A percentile compares a stretch with the other conserved stretches of the same genome.
phyloP scores from a whole-genome alignment of 495 filamentous ascomycete genomes.

The Penicillium bialowiezense region DNA sequence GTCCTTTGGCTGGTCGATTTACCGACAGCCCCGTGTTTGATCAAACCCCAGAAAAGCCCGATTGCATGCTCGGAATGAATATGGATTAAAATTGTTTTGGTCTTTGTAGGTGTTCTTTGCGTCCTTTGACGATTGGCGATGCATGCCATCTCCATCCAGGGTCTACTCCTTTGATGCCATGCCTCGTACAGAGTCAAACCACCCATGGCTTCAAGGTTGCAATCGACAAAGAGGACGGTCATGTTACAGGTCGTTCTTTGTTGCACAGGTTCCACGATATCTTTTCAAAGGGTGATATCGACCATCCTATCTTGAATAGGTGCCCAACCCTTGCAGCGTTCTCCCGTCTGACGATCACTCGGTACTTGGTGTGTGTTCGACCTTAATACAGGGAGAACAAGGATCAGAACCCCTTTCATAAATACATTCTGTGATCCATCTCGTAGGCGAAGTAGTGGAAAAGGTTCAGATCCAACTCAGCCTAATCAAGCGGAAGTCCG shows the following conservation, averaged over 20 bases:
- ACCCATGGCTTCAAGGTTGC: not conserved
- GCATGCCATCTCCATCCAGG: not conserved
- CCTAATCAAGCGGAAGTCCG: too few relatives aligned
- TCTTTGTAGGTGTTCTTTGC: not conserved
- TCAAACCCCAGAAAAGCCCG: constrained; percentile 7
- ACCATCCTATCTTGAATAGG: not conserved
- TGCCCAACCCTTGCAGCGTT: constrained; percentile 3
- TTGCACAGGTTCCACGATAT: not conserved
- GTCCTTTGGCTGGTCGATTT: constrained; percentile 29
- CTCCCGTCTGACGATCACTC: not conserved
- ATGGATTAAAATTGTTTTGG: constrained; percentile 2
- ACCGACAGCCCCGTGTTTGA: constrained; percentile 7
- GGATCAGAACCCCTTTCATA: not conserved
- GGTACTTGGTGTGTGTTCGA: not conserved
- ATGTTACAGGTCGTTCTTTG: not conserved
- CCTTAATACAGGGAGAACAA: constrained; percentile 3
- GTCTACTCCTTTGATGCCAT: not conserved
- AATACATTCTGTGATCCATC: not conserved
- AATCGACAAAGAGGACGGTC: not conserved
- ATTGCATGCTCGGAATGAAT: constrained; percentile 13
- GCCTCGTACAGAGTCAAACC: not conserved
- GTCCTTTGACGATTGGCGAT: not conserved
- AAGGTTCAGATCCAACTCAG: too few relatives aligned
- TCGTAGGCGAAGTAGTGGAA: too few relatives aligned
- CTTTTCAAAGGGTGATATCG: not conserved